Conservation (phyloP, 441 rosid species). For the Erodium texanum region DNA sequence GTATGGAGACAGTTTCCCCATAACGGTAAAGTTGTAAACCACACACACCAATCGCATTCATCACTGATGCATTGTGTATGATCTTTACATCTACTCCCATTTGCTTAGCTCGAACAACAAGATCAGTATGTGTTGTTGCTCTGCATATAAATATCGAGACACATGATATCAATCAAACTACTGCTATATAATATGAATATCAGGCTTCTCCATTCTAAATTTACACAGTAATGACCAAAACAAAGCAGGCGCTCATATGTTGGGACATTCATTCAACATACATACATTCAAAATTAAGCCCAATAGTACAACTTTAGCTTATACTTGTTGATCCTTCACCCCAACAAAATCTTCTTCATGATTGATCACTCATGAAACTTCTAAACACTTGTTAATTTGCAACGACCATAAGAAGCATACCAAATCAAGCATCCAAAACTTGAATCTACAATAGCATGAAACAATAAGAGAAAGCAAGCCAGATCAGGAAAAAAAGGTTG, state of each 20-base stretch:
- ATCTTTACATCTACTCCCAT: conserved; percentile 63
- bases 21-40: conserved; percentile 86
- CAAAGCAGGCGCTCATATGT: no score
- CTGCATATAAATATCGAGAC: conserved; percentile 35
- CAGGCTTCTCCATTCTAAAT: not conserved
- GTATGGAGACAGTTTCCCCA: conserved; percentile 85
- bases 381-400: no score
- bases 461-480: not conserved
- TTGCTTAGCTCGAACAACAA: conserved; percentile 80
- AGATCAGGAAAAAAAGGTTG: not conserved
- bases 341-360: not conserved
- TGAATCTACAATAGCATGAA: not conserved
- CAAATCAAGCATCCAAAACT: no score
- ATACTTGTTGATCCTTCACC: not conserved
- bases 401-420: not conserved
- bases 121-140: conserved; percentile 86
- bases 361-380: no score
- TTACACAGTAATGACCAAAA: no score
- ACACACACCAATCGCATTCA: conserved; percentile 89
- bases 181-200: no score
- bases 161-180: not conserved
- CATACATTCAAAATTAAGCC: no score
- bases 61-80: conserved; percentile 82
- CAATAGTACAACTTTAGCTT: no score
- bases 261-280: no score